phyloP scores from a whole-genome alignment of 108 stramenopile genomes.

The Pseudonitzschia delicatissima region DNA sequence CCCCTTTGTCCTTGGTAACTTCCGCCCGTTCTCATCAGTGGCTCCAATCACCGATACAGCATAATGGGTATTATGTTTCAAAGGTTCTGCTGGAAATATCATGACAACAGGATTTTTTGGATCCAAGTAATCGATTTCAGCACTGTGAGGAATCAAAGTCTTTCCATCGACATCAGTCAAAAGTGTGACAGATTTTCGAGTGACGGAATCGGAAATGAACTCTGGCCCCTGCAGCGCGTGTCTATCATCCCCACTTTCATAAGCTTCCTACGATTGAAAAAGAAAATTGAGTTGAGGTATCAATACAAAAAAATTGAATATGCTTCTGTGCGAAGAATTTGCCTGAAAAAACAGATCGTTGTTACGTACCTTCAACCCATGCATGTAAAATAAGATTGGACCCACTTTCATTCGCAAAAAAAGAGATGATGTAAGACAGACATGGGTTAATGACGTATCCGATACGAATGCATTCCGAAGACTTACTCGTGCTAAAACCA shows the following conservation, averaged over 20 bases:
- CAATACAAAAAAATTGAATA: too few species aligned
- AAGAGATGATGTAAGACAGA: not conserved
- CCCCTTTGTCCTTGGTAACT: slow-evolving; percentile 42
- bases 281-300: too few species aligned
- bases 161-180: slow-evolving; percentile 51
- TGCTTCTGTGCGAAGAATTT: not conserved
- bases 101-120: slow-evolving; percentile 46
- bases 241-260: not conserved
- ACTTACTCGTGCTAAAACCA: slow-evolving; percentile 67
- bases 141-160: slow-evolving; percentile 59
- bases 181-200: slow-evolving; percentile 52
- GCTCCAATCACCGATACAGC: slow-evolving; percentile 60
- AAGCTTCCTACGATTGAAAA: not conserved
- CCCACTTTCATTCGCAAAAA: slow-evolving; percentile 21
- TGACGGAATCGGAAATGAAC: slow-evolving; percentile 51
- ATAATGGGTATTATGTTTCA: slow-evolving; percentile 62
- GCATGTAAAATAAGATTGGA: slow-evolving; percentile 75
- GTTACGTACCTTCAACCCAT: slow-evolving; percentile 54
- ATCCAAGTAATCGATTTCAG: slow-evolving; percentile 71
- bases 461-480: not conserved
- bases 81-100: slow-evolving; percentile 59
- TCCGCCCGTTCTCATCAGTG: slow-evolving; percentile 33
- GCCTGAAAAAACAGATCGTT: too few species aligned
- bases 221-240: slow-evolving; percentile 42
- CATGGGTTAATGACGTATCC: not conserved